A percentile compares a stretch with the other conserved stretches of the same genome.
These are phyloP conservation scores for Serendipita sp. DNA, from an alignment of 768 basidiomycete species.

Conservation along the genomic window DNA sequence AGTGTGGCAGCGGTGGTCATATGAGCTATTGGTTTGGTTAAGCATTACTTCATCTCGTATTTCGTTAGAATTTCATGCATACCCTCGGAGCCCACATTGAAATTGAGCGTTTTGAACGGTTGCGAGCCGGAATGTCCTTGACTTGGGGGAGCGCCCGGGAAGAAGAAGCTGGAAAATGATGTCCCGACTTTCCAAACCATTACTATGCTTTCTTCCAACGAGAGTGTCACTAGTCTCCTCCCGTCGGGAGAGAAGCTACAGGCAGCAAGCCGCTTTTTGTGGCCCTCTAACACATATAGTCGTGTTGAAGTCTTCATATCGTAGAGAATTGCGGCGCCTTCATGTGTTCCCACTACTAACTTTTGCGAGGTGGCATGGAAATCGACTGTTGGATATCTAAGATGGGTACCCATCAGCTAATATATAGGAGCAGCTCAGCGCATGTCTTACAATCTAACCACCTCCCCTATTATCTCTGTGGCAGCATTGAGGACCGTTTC, in stretches of 20 bases:
- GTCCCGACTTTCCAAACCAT: conserved; percentile 94
- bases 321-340: conserved; percentile 91
- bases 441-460: conserved; percentile 69
- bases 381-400: conserved; percentile 82
- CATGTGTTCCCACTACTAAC: conserved; percentile 82
- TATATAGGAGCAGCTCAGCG: background rate
- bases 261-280: conserved; percentile 64
- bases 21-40: conserved; percentile 23
- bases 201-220: conserved; percentile 67
- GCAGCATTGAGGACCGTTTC: conserved; percentile 83
- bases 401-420: background rate
- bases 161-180: conserved; percentile 79
- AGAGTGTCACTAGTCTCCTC: conserved; percentile 70
- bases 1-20: conserved; percentile 49
- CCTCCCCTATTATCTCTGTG: conserved; percentile 84
- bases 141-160: conserved; percentile 77
- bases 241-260: conserved; percentile 93
- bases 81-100: conserved; percentile 28
- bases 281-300: conserved; percentile 86
- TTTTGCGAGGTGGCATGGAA: conserved; percentile 80
- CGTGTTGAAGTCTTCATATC: conserved; percentile 92
- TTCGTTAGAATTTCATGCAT: conserved; percentile 16
- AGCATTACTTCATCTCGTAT: conserved; percentile 18
- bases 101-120: conserved; percentile 77
- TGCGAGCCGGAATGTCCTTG: conserved; percentile 71